Base-by-base conservation (phyloP, 805 yeast genomes). In the Schizosaccharomyces osmophilus region DNA sequence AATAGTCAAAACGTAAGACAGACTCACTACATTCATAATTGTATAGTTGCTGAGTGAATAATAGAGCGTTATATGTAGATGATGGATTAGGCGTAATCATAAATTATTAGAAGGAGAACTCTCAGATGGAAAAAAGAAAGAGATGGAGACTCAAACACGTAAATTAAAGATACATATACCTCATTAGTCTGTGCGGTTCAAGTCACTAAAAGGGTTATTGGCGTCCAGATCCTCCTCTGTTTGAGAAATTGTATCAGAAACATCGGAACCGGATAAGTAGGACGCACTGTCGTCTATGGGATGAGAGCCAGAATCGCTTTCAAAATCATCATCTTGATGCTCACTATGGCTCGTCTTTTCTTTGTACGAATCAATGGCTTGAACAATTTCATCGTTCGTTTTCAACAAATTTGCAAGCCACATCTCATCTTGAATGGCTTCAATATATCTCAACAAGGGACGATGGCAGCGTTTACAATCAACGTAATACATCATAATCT, bases 341-440 rank as follows among this genome's bases (percentile, higher is more conserved):
- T 19, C 26, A 45, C 5, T 45, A n/a, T 45, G 51, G 26, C 11
- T 45, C 13, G 8, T n/a, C 26, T 45, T 51, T 9, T 51, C 36
- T 29, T 51, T 51, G 11, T 19, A 51, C 36, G 36, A 22, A 24
- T 51, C 57, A 24, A 93, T 77, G 0, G 88, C 83, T 3, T 74
- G 74, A 5, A 93, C 94, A 64, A 93, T 77, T 69, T 87, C 89
- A 67, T 93, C 98, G 69, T 93, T 93, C 57, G 96, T 94, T 66
- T 81, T 83, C 63, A 93, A 80, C 64, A 93, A 76, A 55, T 87
- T 78, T n/a, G 97, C 97, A 64, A 93, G 72, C 64, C 82, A 84
- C 67, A 87, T 95, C 64, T 89, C 97, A 63, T 82, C 82, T 55
- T 86, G 84, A 51, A 88, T 87, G 61, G 80, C 76, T 72, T 93